Percentiles rank a stretch among this genome's conserved stretches.
Conservation (phyloP, 2,329 filamentous ascomycete genomes). For the Calcarisporium arbuscula region DNA sequence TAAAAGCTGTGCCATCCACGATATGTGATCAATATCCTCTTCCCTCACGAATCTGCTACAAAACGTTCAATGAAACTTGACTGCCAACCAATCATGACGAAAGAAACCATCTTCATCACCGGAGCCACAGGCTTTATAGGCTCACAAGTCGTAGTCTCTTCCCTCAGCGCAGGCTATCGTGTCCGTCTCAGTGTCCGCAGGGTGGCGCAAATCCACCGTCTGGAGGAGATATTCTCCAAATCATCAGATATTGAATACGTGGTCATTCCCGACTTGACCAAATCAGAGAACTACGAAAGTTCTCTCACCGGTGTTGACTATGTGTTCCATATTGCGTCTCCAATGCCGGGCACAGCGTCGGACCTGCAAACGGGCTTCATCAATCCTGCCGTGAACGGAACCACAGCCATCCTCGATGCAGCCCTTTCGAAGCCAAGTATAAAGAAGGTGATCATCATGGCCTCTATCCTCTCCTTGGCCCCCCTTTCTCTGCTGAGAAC, state of each 20-base stretch:
- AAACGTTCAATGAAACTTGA: too few relatives aligned
- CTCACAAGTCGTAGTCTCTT: conserved; percentile 3
- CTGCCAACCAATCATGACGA: too few relatives aligned
- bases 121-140: conserved; percentile 13
- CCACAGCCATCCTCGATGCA: conserved; percentile 8
- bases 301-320: conserved; percentile 28
- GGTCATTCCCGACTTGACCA: conserved; percentile 26
- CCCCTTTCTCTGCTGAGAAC: conserved; percentile 6
- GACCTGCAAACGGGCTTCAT: conserved; percentile 11
- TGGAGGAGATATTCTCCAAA: conserved; percentile 5
- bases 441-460: conserved; percentile 9
- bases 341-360: conserved; percentile 9
- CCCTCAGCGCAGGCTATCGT: conserved; percentile 10
- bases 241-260: conserved; percentile 13
- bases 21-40: too few relatives aligned
- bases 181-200: conserved; percentile 10
- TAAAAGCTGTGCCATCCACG: too few relatives aligned
- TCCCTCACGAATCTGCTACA: too few relatives aligned
- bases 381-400: conserved; percentile 10
- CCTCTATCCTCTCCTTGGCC: conserved; percentile 10
- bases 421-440: conserved; percentile 4
- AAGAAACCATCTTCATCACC: conserved; percentile 12
- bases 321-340: conserved; percentile 22
- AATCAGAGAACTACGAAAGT: conserved; percentile 26
- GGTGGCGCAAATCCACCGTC: conserved; percentile 3